phyloP scores from a whole-genome alignment of 768 basidiomycete species.

The Gymnopilus dilepis region DNA sequence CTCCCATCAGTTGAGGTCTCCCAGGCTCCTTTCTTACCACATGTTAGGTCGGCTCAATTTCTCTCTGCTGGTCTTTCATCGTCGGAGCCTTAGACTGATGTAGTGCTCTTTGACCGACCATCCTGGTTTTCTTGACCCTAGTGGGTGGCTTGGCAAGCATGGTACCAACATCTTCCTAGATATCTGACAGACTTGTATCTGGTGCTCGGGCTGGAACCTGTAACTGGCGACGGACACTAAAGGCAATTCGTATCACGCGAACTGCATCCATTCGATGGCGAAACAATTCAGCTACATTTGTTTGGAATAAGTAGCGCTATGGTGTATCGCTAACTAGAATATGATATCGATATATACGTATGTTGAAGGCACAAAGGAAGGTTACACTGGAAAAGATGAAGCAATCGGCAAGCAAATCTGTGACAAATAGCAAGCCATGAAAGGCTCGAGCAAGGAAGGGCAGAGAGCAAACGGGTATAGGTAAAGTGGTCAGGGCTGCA shows the following conservation, averaged over 20 bases:
- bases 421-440: not conserved
- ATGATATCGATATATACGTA: not conserved
- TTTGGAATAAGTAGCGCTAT: not conserved
- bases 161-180: not conserved
- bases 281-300: not conserved
- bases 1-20: too few species aligned
- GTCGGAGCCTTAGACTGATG: not conserved
- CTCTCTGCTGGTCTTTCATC: constrained; percentile 1
- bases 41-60: not conserved
- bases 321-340: not conserved
- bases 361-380: too few species aligned
- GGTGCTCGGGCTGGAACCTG: not conserved
- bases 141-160: constrained; percentile 4
- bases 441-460: not conserved
- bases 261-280: not conserved
- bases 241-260: not conserved
- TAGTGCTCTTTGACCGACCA: constrained; percentile 1
- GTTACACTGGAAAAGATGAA: too few species aligned
- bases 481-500: too few species aligned
- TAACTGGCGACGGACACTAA: not conserved
- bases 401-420: not conserved
- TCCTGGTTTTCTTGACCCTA: constrained; percentile 1
- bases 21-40: not conserved
- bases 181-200: not conserved
- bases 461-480: too few species aligned